These are phyloP conservation scores for Canavalia gladiata DNA, from an alignment of 306 rosid genomes.

Conservation along the genomic window DNA sequence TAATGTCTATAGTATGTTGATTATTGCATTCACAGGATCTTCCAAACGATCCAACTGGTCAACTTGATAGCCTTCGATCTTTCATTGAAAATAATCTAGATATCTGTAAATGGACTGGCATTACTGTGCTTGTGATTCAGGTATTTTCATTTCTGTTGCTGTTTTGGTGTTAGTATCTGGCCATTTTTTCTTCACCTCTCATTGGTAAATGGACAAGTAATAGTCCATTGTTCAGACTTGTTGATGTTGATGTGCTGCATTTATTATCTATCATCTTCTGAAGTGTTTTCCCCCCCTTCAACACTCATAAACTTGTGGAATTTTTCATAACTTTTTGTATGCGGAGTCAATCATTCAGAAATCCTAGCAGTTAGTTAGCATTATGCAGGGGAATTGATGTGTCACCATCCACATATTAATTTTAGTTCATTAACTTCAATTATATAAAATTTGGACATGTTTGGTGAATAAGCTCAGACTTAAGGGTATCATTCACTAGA, in stretches of 20 bases:
- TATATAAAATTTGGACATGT: neutral
- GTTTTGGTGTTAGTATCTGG: slow-evolving; percentile 28
- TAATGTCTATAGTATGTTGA: slow-evolving; percentile 10
- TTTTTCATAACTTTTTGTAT: neutral
- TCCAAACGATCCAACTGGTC: slow-evolving; percentile 89
- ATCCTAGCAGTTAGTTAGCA: slow-evolving; percentile 14
- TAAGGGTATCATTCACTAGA: neutral
- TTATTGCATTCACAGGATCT: slow-evolving; percentile 73
- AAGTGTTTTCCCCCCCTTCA: slow-evolving; percentile 8
- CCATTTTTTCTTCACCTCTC: slow-evolving; percentile 36
- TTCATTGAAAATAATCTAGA: slow-evolving; percentile 78
- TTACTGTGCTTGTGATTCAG: slow-evolving; percentile 73
- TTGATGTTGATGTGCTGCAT: neutral
- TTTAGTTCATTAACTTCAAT: neutral
- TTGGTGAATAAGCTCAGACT: slow-evolving; percentile 11
- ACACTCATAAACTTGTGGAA: neutral
- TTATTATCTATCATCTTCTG: slow-evolving; percentile 11
- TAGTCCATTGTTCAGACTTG: slow-evolving; percentile 17
- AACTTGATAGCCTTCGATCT: slow-evolving; percentile 67
- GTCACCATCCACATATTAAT: slow-evolving; percentile 26
- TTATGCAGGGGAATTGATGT: neutral
- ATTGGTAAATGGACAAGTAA: slow-evolving; percentile 13
- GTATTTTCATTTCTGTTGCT: slow-evolving; percentile 55
- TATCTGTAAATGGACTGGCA: slow-evolving; percentile 83
- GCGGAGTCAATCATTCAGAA: neutral